Evolutionary conservation across 2,329 filamentous ascomycete species (phyloP).

Genomic region (Colletotrichum sp.): DNA sequence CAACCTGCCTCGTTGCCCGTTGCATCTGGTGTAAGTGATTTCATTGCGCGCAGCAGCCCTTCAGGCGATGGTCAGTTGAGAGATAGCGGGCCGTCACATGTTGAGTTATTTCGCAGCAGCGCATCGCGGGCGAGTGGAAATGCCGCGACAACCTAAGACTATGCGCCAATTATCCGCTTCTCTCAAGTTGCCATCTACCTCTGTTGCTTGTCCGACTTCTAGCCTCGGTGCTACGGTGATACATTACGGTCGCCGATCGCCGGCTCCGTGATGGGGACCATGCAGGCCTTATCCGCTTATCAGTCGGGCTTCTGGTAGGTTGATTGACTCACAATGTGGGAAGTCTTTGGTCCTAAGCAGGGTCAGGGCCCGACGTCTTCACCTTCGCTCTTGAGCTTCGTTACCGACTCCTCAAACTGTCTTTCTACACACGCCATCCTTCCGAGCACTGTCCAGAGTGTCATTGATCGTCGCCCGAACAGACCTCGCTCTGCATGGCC

Average conservation of each 20-base stretch:
- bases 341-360: not conserved
- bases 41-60: not conserved
- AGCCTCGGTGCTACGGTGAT: slow-evolving; percentile 18
- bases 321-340: slow-evolving; percentile 16
- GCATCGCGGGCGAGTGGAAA: not conserved
- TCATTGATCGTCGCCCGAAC: not conserved
- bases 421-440: not conserved
- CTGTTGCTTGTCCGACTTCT: not conserved
- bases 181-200: not conserved
- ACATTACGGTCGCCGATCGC: slow-evolving; percentile 16
- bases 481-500: not conserved
- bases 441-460: not conserved
- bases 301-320: slow-evolving; percentile 13
- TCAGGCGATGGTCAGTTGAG: not conserved
- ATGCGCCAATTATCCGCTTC: not conserved
- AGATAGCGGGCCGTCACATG: not conserved
- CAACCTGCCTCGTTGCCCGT: not conserved
- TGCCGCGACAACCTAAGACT: not conserved
- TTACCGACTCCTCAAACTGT: not conserved
- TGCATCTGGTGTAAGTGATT: not conserved
- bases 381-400: not conserved
- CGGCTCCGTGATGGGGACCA: not conserved
- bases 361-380: not conserved
- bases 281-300: slow-evolving; percentile 17
- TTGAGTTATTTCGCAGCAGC: not conserved